Conservation (phyloP, 2,329 filamentous ascomycete species). For the Davidsoniella virescens region DNA sequence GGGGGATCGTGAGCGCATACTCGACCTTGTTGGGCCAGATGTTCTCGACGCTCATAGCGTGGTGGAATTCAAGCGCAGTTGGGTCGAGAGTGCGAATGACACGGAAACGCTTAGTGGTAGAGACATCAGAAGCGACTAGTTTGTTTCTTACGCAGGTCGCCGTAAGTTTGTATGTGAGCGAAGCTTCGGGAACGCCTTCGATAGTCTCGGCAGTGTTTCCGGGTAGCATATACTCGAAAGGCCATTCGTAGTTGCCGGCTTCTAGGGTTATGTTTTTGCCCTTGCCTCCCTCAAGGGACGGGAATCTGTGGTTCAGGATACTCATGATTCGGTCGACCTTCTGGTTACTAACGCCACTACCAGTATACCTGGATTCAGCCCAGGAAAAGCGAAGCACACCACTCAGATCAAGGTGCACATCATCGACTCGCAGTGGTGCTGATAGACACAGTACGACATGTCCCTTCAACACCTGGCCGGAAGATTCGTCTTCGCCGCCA, state of each 20-base stretch:
- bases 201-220: slow-evolving; percentile 70
- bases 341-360: slow-evolving; percentile 20
- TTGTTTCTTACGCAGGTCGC: slow-evolving; percentile 77
- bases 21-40: slow-evolving; percentile 96
- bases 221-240: slow-evolving; percentile 58
- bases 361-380: slow-evolving; percentile 6
- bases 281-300: slow-evolving; percentile 42
- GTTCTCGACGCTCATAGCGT: slow-evolving; percentile 92
- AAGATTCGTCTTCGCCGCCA: slow-evolving; percentile 57
- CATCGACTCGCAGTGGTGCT: slow-evolving; percentile 52
- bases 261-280: slow-evolving; percentile 43
- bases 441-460: slow-evolving; percentile 58
- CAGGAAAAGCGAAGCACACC: slow-evolving; percentile 46
- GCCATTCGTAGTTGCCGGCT: slow-evolving; percentile 70
- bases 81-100: slow-evolving; percentile 65
- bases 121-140: slow-evolving; percentile 64
- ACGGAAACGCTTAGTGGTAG: slow-evolving; percentile 61
- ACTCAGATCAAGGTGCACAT: slow-evolving; percentile 54
- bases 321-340: slow-evolving; percentile 40
- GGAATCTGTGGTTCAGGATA: slow-evolving; percentile 55
- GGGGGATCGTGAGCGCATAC: slow-evolving; percentile 84
- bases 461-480: slow-evolving; percentile 59
- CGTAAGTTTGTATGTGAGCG: slow-evolving; percentile 80
- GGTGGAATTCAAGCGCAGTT: slow-evolving; percentile 58
- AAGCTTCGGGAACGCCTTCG: slow-evolving; percentile 73